Evolutionary conservation across 495 filamentous ascomycete species (phyloP), one percentile per base, ranked within the genome.

Genomic region (Hypoxylon intermedium): DNA sequence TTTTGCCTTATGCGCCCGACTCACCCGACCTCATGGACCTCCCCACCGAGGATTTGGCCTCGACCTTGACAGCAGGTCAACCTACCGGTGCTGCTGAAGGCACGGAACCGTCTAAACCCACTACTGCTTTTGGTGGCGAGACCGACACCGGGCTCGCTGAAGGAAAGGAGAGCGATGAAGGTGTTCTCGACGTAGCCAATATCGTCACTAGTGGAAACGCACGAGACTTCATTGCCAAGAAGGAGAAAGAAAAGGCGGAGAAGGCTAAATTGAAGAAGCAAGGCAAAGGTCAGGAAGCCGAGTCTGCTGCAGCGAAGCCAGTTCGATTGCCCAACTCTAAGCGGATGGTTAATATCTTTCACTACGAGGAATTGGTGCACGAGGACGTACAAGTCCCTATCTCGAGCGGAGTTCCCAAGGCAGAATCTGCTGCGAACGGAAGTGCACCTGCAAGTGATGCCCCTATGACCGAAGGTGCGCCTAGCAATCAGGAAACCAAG

Each of bases 181-280:
- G 94, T 2, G 90, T 94, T 3, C 77, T 98, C 11, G 92, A 98
- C 69, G 92, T 98, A 24, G 94, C 94, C 16, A 93, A 87, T 55
- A 96, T 98, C 62, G 92, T 98, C 16, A 84, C 86, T 0, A 92
- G 89, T 55, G 95, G 94, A 30, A 91, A 97, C 75, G 93, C 93
- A 36, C 87, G 85, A 49, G 95, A 98, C 65, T 97, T 91, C 63
- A 79, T 98, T 9, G 93, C 91, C 5, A 90, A 89, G 68, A 89
- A 91, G 67, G 95, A 98, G 63, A 92, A 89, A 73, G 91, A 96
- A 67, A 97, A 96, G 77, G 83, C 82, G n/a, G 89, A 86, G 49
- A 87, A 82, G 75, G 79, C 79, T 0, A 82, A 79, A 51, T 57
- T 60, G 1, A 77, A 74, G 49, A 77, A 78, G 62, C 76, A 76